Evolutionary conservation across 2,329 filamentous ascomycete genomes (phyloP).

Genomic region (Aspergillus oerlinghausenensis): DNA sequence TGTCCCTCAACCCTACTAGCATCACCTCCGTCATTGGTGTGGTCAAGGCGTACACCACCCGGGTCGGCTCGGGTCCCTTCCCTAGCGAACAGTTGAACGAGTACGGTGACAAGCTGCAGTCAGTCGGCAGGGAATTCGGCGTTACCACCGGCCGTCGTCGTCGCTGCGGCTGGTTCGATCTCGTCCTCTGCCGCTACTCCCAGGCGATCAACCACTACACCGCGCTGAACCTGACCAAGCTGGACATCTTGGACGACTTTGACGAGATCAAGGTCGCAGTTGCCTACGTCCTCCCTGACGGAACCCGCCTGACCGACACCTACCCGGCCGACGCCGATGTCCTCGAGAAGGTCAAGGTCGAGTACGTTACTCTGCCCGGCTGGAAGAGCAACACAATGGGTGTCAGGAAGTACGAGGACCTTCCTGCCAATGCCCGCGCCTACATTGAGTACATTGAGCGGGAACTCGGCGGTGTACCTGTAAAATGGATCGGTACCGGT

Average conservation of each 20-base stretch:
- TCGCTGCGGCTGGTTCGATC: slow-evolving; percentile 62
- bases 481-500: slow-evolving; percentile 62
- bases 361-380: slow-evolving; percentile 56
- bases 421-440: slow-evolving; percentile 54
- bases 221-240: slow-evolving; percentile 59
- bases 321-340: slow-evolving; percentile 55
- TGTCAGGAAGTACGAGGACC: slow-evolving; percentile 51
- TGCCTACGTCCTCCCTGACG: slow-evolving; percentile 50
- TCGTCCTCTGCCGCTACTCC: slow-evolving; percentile 61
- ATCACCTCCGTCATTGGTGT: slow-evolving; percentile 59
- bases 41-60: slow-evolving; percentile 62
- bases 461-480: slow-evolving; percentile 50
- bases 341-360: slow-evolving; percentile 51
- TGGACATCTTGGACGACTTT: slow-evolving; percentile 61
- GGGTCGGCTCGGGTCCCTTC: slow-evolving; percentile 58
- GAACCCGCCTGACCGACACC: slow-evolving; percentile 46
- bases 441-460: slow-evolving; percentile 60
- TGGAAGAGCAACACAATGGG: slow-evolving; percentile 60
- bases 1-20: slow-evolving; percentile 54
- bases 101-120: slow-evolving; percentile 53
- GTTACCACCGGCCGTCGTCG: slow-evolving; percentile 59
- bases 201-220: slow-evolving; percentile 52
- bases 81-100: slow-evolving; percentile 58
- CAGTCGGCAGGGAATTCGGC: slow-evolving; percentile 51
- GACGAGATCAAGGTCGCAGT: slow-evolving; percentile 59